A percentile compares a stretch with the other conserved stretches of the same genome.
phyloP scores from a whole-genome alignment of 192 early-diverging fungal species.

The Chytriomyces confervae region DNA sequence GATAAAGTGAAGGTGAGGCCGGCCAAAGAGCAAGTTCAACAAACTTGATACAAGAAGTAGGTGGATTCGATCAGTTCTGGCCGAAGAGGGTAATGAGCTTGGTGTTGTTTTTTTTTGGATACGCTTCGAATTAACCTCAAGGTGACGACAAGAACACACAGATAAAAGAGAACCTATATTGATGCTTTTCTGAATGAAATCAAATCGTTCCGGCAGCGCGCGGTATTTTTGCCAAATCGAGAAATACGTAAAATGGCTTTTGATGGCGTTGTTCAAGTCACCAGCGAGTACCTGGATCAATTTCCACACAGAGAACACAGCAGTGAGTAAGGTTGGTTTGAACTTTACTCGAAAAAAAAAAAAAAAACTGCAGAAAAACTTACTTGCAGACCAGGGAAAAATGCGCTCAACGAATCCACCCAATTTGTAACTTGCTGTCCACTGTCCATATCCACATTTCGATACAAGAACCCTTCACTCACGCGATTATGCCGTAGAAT shows the following conservation, averaged over 20 bases:
- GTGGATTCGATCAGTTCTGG: slow-evolving; percentile 96
- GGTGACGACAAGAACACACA: neutral
- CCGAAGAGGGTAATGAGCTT: slow-evolving; percentile 74
- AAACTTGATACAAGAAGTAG: slow-evolving; percentile 81
- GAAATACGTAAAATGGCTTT: slow-evolving; percentile 80
- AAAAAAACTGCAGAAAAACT: neutral
- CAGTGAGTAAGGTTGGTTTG: neutral
- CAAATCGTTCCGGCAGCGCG: slow-evolving; percentile 87
- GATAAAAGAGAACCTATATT: slow-evolving; percentile 55
- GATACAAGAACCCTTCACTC: slow-evolving; percentile 77
- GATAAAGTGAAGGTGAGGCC: neutral
- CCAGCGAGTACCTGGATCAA: slow-evolving; percentile 74
- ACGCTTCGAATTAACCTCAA: neutral
- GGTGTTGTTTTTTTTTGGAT: neutral
- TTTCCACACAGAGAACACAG: neutral
- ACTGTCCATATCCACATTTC: slow-evolving; percentile 83
- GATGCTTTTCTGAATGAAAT: slow-evolving; percentile 68
- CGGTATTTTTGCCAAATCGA: slow-evolving; percentile 87
- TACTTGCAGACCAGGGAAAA: slow-evolving; percentile 91
- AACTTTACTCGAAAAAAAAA: neutral
- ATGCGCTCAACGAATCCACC: slow-evolving; percentile 90
- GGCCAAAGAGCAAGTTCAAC: neutral
- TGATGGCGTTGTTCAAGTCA: slow-evolving; percentile 83
- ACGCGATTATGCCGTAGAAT: slow-evolving; percentile 71
- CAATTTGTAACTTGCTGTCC: slow-evolving; percentile 71